These are phyloP conservation scores for Fusarium anthophilum DNA, from an alignment of 2,329 filamentous ascomycete species.

Conservation along the genomic window DNA sequence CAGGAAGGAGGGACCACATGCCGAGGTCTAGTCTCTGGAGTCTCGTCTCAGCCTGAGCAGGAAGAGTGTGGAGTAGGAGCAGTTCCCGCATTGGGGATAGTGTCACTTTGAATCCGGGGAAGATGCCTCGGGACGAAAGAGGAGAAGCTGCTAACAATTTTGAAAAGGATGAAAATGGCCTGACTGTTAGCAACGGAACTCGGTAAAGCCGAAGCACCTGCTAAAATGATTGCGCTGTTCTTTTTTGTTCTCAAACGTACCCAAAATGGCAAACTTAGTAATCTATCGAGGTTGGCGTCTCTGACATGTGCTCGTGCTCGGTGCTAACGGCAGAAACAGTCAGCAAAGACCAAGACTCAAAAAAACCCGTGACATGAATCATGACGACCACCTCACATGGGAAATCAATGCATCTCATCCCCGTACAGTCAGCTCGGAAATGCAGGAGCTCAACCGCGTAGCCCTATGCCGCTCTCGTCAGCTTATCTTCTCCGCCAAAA, in stretches of 20 bases:
- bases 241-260: not conserved
- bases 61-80: conserved; percentile 16
- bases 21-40: conserved; percentile 36
- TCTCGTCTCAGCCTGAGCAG: conserved; percentile 13
- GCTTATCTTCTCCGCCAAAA: not conserved
- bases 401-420: not conserved
- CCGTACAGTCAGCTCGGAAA: conserved; percentile 1
- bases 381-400: conserved; percentile 10
- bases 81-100: conserved; percentile 28
- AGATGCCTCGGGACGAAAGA: conserved; percentile 40
- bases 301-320: conserved; percentile 35
- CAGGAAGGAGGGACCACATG: conserved; percentile 25
- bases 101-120: conserved; percentile 37
- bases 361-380: conserved; percentile 27
- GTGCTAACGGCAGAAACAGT: conserved; percentile 2
- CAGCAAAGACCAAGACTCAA: not conserved
- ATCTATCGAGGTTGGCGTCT: not conserved
- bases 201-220: conserved; percentile 1
- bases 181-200: not conserved
- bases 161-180: not conserved
- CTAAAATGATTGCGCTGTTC: not conserved
- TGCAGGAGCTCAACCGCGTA: not conserved
- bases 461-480: not conserved
- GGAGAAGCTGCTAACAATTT: conserved; percentile 8
- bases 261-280: not conserved